phyloP scores from a whole-genome alignment of 495 filamentous ascomycete genomes.

The Xylaria scruposa region DNA sequence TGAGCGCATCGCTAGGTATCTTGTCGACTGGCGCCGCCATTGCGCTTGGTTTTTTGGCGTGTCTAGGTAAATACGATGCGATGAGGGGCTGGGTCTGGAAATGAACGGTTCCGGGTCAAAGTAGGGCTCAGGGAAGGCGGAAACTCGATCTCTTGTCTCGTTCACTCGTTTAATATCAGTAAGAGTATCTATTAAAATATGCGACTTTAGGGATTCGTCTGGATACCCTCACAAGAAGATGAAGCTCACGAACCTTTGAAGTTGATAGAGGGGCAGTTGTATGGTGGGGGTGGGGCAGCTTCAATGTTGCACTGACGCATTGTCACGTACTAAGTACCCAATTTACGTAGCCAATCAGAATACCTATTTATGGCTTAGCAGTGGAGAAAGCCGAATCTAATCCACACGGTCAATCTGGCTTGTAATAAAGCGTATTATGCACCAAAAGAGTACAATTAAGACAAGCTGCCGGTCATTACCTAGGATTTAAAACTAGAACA shows the following conservation, averaged over 20 bases:
- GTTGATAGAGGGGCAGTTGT: slow-evolving; percentile 24
- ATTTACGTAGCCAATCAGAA: no score
- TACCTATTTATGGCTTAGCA: no score
- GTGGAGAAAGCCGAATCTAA: no score
- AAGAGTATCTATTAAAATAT: neutral
- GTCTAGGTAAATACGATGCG: neutral
- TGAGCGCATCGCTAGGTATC: slow-evolving; percentile 45
- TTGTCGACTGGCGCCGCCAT: slow-evolving; percentile 12
- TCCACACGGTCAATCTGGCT: neutral
- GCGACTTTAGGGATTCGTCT: neutral
- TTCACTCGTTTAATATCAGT: neutral
- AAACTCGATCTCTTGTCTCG: neutral
- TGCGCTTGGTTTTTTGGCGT: slow-evolving; percentile 4
- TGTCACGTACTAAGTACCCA: no score
- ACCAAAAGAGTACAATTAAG: neutral
- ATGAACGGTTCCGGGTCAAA: no score
- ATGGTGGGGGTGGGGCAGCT: slow-evolving; percentile 24
- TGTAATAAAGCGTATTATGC: slow-evolving; percentile 20
- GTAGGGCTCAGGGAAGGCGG: neutral
- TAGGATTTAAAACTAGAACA: no score
- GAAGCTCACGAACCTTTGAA: neutral
- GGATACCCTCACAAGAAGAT: neutral
- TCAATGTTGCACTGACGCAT: no score
- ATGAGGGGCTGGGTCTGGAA: neutral
- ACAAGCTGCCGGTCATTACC: no score